Evolutionary conservation across 139 green algal species (phyloP), one percentile per base, ranked within the genome.

Genomic region (Zygnema cylindricum): DNA sequence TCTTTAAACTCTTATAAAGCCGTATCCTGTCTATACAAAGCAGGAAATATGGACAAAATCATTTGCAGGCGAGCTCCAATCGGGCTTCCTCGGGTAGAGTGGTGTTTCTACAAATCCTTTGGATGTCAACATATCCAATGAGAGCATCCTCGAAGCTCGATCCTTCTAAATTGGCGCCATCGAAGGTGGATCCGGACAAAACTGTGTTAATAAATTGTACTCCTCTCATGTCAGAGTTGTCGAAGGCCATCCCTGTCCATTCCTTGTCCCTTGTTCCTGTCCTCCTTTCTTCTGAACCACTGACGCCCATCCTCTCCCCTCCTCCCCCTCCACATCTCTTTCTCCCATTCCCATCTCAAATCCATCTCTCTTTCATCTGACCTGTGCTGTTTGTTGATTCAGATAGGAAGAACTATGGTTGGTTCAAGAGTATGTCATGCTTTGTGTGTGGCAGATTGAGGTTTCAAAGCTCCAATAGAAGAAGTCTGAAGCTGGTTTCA

Each of bases 101-200:
- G 7, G 36, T 1, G 69, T 89, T 89, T 22, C 69, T 49, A 69
- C 84, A 89, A 38, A 89, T 43, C 39, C 83, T 89, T 32, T 89
- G 84, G 23, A 89, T 55, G 1, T 89, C 84, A 43, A 89, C 69
- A 40, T 89, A 89, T 32, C 95, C 95, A 40, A 99, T 97, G 16
- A 99, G 92, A 1, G 96, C 97, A 81, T 98, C 96, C 90, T 98
- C 96, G 93, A 98, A 99, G 43, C 93, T 82, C 1, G 93, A 93
- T 1, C 87, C 95, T 30, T 92, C 92, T 57, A 99, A 85, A 88
- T 98, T 94, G 23, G 97, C 93, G 30, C 91, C 94, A 21, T 94
- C 81, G 57, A 97, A 98, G 0, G 87, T 95, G 22, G 92, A 86
- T 25, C 95, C 95, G 35, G 96, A 95, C 76, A 94, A 85, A 32